These are phyloP conservation scores for Gracilaria caudata DNA, from an alignment of 23 red algal species.

Conservation along the genomic window DNA sequence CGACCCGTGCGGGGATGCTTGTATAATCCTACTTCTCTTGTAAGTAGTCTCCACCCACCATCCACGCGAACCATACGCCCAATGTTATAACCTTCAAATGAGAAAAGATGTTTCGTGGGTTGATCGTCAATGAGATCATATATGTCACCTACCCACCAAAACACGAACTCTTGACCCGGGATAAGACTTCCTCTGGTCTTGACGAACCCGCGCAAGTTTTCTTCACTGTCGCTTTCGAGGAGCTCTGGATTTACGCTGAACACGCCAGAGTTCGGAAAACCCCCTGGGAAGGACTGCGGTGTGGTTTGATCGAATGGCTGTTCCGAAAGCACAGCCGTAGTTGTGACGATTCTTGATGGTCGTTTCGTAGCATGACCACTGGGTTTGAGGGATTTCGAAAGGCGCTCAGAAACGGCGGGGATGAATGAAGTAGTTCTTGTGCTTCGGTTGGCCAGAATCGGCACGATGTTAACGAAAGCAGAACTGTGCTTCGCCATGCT, in stretches of 20 bases:
- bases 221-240: constrained; percentile 30
- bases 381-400: background rate
- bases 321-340: background rate
- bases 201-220: constrained; percentile 88
- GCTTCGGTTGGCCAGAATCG: background rate
- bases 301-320: background rate
- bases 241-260: constrained; percentile 58
- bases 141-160: constrained; percentile 89
- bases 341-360: background rate
- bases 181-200: constrained; percentile 90
- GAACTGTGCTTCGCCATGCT: background rate
- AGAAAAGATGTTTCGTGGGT: constrained; percentile 67
- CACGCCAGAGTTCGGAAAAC: background rate
- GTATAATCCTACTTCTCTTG: constrained; percentile 91
- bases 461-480: background rate
- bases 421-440: background rate
- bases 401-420: background rate
- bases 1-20: constrained; percentile 68
- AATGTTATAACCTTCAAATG: constrained; percentile 95
- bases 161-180: constrained; percentile 81
- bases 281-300: background rate
- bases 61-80: constrained; percentile 83
- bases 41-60: constrained; percentile 94
- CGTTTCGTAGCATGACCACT: background rate
- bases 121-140: constrained; percentile 74